phyloP scores from a whole-genome alignment of 2,329 filamentous ascomycete genomes.

The Hypoxylon sp. region DNA sequence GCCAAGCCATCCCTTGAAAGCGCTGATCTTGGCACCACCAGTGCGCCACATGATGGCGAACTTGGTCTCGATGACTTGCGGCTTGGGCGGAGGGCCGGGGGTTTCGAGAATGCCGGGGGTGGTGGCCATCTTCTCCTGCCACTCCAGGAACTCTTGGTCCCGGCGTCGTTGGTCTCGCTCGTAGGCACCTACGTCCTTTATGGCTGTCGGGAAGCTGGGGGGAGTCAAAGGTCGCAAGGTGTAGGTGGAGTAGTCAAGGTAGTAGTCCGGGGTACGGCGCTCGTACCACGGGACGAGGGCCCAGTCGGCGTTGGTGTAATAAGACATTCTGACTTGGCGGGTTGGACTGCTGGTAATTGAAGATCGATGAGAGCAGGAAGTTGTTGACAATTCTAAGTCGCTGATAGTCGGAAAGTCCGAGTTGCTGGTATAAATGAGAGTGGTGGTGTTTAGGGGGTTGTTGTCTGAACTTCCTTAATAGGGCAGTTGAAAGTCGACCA shows the following conservation, averaged over 20 bases:
- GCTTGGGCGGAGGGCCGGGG: not conserved
- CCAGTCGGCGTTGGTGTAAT: not conserved
- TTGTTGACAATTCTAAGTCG: not conserved
- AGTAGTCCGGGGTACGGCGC: not conserved
- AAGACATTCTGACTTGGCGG: not conserved
- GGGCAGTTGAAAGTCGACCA: not conserved
- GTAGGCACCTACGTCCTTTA: not conserved
- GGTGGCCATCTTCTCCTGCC: not conserved
- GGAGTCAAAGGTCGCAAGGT: not conserved
- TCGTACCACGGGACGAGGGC: not conserved
- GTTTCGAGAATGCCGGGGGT: not conserved
- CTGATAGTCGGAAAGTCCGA: not conserved
- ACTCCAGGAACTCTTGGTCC: not conserved
- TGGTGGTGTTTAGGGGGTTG: not conserved
- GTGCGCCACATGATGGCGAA: not conserved
- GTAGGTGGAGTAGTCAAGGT: not conserved
- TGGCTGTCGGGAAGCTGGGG: not conserved
- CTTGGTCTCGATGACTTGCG: not conserved
- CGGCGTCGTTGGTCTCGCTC: constrained; percentile 40
- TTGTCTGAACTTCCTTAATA: not conserved
- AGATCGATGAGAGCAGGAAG: not conserved
- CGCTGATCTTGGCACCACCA: not conserved
- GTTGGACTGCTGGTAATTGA: not conserved
- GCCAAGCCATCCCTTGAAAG: not conserved
- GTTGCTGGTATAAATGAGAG: not conserved